A percentile compares a stretch with the other conserved stretches of the same genome.
phyloP scores from a whole-genome alignment of 2,329 filamentous ascomycete genomes.

The Talaromyces sp. region DNA sequence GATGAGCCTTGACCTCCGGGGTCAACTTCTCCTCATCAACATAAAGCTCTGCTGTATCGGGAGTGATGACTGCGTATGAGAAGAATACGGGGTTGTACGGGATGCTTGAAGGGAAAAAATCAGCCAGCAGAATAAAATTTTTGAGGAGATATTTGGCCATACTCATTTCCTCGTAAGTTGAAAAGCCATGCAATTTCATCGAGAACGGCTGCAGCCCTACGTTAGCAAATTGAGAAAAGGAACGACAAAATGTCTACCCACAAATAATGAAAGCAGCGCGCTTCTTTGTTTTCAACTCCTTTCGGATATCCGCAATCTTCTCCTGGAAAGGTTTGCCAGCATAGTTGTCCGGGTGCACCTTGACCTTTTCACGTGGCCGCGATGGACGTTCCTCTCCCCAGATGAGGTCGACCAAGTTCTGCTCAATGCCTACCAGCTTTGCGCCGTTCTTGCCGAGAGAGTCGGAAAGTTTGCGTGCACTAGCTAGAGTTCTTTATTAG shows the following conservation, averaged over 20 bases:
- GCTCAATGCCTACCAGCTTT: slow-evolving; percentile 66
- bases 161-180: slow-evolving; percentile 87
- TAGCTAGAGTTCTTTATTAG: slow-evolving; percentile 34
- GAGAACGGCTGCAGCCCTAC: slow-evolving; percentile 58
- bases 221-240: neutral
- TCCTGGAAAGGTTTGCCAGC: slow-evolving; percentile 75
- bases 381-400: slow-evolving; percentile 72
- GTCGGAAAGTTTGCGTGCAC: slow-evolving; percentile 70
- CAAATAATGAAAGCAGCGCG: slow-evolving; percentile 79
- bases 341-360: slow-evolving; percentile 65
- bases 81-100: slow-evolving; percentile 99
- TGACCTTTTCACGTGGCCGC: slow-evolving; percentile 70
- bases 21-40: slow-evolving; percentile 74
- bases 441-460: slow-evolving; percentile 82
- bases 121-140: neutral
- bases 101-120: slow-evolving; percentile 51
- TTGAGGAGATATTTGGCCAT: slow-evolving; percentile 18
- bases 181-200: slow-evolving; percentile 99
- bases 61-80: slow-evolving; percentile 85
- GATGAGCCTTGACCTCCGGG: slow-evolving; percentile 61
- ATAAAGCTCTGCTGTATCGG: slow-evolving; percentile 70
- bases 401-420: slow-evolving; percentile 86
- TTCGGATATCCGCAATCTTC: slow-evolving; percentile 82
- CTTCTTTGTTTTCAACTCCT: slow-evolving; percentile 87
- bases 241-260: slow-evolving; percentile 20